Evolutionary conservation across 768 basidiomycete species (phyloP), one percentile per base, ranked within the genome.

Genomic region (Arthromyces matolae): DNA sequence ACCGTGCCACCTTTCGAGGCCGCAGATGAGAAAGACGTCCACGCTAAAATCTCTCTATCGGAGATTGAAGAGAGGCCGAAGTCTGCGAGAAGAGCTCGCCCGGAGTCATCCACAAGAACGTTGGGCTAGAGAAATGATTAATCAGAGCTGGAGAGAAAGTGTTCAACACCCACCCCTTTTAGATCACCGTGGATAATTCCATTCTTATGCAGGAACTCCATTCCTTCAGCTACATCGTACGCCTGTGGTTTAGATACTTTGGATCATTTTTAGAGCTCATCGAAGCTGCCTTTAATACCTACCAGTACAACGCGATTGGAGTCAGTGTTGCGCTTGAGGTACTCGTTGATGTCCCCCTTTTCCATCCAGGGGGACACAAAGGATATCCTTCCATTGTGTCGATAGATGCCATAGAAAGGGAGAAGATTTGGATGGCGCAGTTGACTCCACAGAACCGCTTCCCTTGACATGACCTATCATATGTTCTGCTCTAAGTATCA

Each of bases 181-280:
- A 77, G 58, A 40, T 77, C 74, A 0, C 74, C 74, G 38, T 73
- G 76, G 12, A 74, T 63, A 22, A 77, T 63, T 4, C 59, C 53
- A 39, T 60, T 56, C 8, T 53, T 53, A 44, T 70, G 70, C 12
- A 71, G 56, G 50, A 69, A 68, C 2, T 55, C 39, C 4, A 70
- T 45, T 2, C 70, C 70, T 33, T 48, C 36, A 0, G 62, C 61
- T 13, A 69, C 56, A 31, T 68, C 68, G 8, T 51, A 53, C 12
- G 62, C 23, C 69, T 68, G 28, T 24, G 19, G 7, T 16, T 24
- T 16, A 3, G 16, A 3, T 7, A 14, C 3, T 24, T 4, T 18
- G 10, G 24, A 16, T 8, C 7, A 20, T 5, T 16, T 9, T 32
- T 12, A 8, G n/a, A 10, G 1, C 13, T 7, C 22, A 19, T 14